Conservation (phyloP, 306 rosid genomes). For the Cercis canadensis region DNA sequence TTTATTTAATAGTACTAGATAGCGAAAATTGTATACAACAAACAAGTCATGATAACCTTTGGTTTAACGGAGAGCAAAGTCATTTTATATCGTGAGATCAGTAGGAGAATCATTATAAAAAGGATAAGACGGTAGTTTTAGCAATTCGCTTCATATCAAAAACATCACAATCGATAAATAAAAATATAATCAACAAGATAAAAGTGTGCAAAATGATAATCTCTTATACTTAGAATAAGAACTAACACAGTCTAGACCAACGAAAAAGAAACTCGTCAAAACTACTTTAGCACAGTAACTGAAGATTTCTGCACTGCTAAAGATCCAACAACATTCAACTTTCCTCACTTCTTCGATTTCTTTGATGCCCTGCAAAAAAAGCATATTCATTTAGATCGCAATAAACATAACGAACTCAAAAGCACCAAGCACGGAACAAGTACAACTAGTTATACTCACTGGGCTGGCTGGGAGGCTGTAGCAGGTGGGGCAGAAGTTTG, state of each 20-base stretch:
- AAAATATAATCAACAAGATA: not conserved
- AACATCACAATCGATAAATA: not conserved
- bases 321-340: slow-evolving; percentile 26
- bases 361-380: slow-evolving; percentile 67
- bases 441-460: slow-evolving; percentile 53
- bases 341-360: slow-evolving; percentile 74
- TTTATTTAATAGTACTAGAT: too few relatives aligned
- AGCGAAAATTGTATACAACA: too few relatives aligned
- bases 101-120: not conserved
- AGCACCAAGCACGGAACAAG: not conserved
- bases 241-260: slow-evolving; percentile 48
- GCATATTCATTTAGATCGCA: not conserved
- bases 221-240: slow-evolving; percentile 45
- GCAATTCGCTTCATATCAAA: slow-evolving; percentile 21
- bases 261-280: slow-evolving; percentile 47
- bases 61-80: too few relatives aligned
- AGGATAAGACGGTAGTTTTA: not conserved
- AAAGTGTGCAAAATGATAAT: slow-evolving; percentile 32
- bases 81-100: too few relatives aligned
- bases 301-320: slow-evolving; percentile 13
- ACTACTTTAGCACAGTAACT: slow-evolving; percentile 48
- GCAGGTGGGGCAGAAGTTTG: slow-evolving; percentile 44
- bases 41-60: too few relatives aligned
- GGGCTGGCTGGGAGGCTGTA: slow-evolving; percentile 57
- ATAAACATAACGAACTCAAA: not conserved